Evolutionary conservation across 805 yeast genomes (phyloP).

Genomic region (Cyberlindnera suaveolens): DNA sequence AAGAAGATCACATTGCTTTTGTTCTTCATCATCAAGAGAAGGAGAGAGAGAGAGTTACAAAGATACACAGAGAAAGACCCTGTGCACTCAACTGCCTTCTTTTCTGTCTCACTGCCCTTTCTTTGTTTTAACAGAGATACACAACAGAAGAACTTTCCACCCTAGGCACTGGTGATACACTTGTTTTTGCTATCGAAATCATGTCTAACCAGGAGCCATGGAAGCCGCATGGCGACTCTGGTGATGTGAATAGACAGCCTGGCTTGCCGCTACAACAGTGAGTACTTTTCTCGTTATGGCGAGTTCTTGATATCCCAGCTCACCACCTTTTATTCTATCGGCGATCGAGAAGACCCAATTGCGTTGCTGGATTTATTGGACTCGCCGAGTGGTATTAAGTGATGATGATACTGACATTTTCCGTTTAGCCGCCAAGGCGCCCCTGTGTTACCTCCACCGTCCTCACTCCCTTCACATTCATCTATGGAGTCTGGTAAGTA

Average conservation of each 20-base stretch:
- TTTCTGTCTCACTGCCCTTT: neutral
- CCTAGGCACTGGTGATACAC: neutral
- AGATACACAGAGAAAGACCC: neutral
- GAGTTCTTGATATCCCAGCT: too few relatives aligned
- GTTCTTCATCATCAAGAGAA: too few relatives aligned
- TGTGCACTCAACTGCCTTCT: neutral
- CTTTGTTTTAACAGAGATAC: neutral
- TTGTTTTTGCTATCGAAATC: neutral
- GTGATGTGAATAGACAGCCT: constrained; percentile 22
- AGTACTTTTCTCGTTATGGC: constrained; percentile 7
- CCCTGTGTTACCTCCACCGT: constrained; percentile 58
- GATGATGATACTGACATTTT: neutral
- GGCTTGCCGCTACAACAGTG: constrained; percentile 25
- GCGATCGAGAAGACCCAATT: too few relatives aligned
- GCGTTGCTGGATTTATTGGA: too few relatives aligned
- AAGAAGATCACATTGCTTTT: too few relatives aligned
- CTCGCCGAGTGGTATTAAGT: too few relatives aligned
- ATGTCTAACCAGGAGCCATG: constrained; percentile 23
- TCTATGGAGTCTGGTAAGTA: constrained; percentile 23
- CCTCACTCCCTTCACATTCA: constrained; percentile 23
- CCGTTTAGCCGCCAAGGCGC: constrained; percentile 45
- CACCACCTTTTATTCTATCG: too few relatives aligned
- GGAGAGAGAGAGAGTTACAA: too few relatives aligned
- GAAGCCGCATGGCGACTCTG: constrained; percentile 19
- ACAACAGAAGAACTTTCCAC: neutral